phyloP scores from a whole-genome alignment of 108 stramenopile species.

The Chaetoceros tenuissimus region DNA sequence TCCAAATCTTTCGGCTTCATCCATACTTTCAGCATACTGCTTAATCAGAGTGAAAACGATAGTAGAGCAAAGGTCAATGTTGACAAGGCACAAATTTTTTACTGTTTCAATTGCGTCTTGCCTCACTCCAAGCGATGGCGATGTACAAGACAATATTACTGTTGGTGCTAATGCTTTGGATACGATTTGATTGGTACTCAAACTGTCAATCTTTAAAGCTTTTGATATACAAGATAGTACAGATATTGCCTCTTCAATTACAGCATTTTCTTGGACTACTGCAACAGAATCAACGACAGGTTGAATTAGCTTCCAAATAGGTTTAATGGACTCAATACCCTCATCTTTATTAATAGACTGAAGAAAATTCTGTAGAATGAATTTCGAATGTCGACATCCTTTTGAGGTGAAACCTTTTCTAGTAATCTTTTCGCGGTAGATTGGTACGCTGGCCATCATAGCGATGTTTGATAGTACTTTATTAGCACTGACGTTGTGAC shows the following conservation, averaged over 20 bases:
- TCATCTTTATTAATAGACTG: constrained; percentile 4
- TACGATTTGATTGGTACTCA: constrained; percentile 6
- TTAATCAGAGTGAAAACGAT: constrained; percentile 15
- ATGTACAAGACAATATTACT: constrained; percentile 18
- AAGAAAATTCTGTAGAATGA: constrained; percentile 20
- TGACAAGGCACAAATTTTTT: constrained; percentile 17
- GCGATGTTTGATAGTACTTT: constrained; percentile 44
- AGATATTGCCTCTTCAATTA: constrained; percentile 6
- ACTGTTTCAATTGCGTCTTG: constrained; percentile 18
- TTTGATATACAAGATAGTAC: constrained; percentile 21
- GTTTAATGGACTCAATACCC: constrained; percentile 13
- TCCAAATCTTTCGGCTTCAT: constrained; percentile 22
- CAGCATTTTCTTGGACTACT: not conserved
- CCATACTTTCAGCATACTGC: constrained; percentile 10
- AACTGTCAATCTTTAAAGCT: constrained; percentile 8
- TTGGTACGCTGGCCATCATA: constrained; percentile 19
- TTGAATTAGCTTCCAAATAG: constrained; percentile 19
- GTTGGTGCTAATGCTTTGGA: constrained; percentile 9
- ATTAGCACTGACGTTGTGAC: constrained; percentile 15
- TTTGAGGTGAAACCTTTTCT: not conserved
- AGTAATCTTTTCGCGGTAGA: not conserved
- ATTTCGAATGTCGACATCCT: constrained; percentile 2
- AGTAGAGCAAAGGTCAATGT: constrained; percentile 19
- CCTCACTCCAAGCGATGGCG: constrained; percentile 6
- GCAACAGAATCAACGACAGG: constrained; percentile 2